These are phyloP conservation scores for Leucosporidium creatinivorum DNA, from an alignment of 768 basidiomycete genomes.

Conservation along the genomic window DNA sequence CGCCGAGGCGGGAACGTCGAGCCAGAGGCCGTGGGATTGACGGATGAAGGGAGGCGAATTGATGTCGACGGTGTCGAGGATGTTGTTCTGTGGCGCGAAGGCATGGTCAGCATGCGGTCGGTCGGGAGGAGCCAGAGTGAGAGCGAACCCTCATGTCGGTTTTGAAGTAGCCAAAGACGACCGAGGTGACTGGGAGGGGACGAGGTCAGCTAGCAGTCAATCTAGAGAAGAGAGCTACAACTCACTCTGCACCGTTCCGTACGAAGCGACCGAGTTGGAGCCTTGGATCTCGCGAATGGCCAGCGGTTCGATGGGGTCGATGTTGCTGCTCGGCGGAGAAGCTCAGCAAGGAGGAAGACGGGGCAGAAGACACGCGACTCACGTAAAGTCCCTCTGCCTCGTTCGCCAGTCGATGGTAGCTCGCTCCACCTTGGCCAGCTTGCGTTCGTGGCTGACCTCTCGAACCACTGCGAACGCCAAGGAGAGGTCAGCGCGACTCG, in stretches of 20 bases:
- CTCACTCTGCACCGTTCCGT: conserved; percentile 49
- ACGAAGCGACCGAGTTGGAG: conserved; percentile 56
- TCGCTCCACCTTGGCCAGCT: conserved; percentile 59
- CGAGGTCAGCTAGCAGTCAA: conserved; percentile 1
- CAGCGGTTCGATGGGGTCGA: conserved; percentile 68
- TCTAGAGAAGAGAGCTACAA: background rate
- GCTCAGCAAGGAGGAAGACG: background rate
- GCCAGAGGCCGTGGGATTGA: conserved; percentile 67
- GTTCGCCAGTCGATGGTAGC: conserved; percentile 83
- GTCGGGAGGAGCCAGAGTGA: background rate
- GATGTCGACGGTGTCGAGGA: conserved; percentile 70
- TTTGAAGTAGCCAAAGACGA: conserved; percentile 80
- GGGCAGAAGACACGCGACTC: conserved; percentile 35
- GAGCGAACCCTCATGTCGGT: conserved; percentile 49
- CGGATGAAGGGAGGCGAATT: conserved; percentile 70
- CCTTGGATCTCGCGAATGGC: conserved; percentile 61
- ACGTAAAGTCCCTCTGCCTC: conserved; percentile 70
- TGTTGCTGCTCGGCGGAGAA: conserved; percentile 48
- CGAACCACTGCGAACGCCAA: conserved; percentile 48
- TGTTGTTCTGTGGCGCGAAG: conserved; percentile 39
- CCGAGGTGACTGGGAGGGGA: conserved; percentile 52
- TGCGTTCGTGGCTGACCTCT: conserved; percentile 72
- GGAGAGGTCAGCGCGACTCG: conserved; percentile 13
- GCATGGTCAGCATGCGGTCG: background rate
- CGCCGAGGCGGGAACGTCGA: conserved; percentile 58